These are phyloP conservation scores for Garcia nutans DNA, from an alignment of 345 rosid genomes.

Conservation along the genomic window DNA sequence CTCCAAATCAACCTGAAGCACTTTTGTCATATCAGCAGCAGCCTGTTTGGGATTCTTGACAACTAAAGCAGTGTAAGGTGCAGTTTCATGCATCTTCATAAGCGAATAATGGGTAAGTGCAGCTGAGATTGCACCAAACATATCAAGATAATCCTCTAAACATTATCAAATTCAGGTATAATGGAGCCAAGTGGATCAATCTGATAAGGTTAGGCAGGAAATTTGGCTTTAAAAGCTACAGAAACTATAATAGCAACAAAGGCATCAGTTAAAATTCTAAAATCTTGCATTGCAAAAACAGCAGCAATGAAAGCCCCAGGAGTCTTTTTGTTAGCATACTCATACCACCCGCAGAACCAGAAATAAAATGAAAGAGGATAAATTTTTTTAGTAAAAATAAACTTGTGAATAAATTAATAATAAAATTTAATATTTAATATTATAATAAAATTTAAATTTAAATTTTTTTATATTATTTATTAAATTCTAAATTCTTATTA, in stretches of 20 bases:
- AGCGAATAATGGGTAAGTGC: conserved; percentile 64
- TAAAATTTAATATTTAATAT: no score
- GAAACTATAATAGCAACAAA: conserved; percentile 46
- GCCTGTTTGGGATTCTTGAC: conserved; percentile 65
- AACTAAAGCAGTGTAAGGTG: conserved; percentile 71
- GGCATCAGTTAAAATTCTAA: conserved; percentile 71
- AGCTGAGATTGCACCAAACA: conserved; percentile 70
- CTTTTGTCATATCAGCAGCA: conserved; percentile 69
- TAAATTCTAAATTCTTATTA: no score
- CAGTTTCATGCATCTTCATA: conserved; percentile 64
- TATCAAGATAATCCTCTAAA: conserved; percentile 65
- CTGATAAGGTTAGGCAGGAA: conserved; percentile 40
- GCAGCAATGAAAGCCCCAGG: conserved; percentile 72
- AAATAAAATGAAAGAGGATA: no score
- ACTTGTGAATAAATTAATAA: no score
- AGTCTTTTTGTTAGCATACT: conserved; percentile 69
- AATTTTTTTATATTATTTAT: no score
- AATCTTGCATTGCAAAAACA: conserved; percentile 80
- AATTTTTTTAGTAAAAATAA: no score
- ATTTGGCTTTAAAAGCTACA: conserved; percentile 33
- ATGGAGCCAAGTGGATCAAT: conserved; percentile 43
- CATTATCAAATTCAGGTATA: conserved; percentile 58
- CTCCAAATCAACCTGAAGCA: conserved; percentile 58
- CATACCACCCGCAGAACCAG: conserved; percentile 7
- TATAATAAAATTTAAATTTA: no score